phyloP scores from a whole-genome alignment of 1,284 basidiomycete genomes.

The Athelia psychrophila region DNA sequence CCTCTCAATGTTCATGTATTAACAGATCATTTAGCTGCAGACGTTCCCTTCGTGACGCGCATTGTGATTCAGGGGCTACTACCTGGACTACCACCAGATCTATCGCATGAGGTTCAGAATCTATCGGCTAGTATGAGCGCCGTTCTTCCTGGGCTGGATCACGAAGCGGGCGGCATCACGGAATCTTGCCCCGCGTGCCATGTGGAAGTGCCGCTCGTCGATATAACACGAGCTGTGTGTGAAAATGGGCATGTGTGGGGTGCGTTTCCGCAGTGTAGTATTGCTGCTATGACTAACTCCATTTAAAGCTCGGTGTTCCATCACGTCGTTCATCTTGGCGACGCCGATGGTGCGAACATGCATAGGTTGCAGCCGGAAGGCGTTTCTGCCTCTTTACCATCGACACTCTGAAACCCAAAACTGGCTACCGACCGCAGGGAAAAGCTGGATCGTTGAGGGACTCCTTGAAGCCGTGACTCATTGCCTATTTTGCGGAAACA shows the following conservation, averaged over 20 bases:
- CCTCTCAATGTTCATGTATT: slow-evolving; percentile 10
- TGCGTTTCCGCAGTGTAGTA: slow-evolving; percentile 24
- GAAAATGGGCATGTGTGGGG: slow-evolving; percentile 68
- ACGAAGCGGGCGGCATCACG: slow-evolving; percentile 28
- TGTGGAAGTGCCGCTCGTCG: slow-evolving; percentile 50
- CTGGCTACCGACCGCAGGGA: slow-evolving; percentile 43
- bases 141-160: slow-evolving; percentile 21
- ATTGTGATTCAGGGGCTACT: slow-evolving; percentile 53
- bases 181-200: slow-evolving; percentile 72
- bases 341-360: slow-evolving; percentile 69
- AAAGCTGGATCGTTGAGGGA: slow-evolving; percentile 62
- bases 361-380: slow-evolving; percentile 67
- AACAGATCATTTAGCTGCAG: slow-evolving; percentile 37
- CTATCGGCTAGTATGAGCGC: slow-evolving; percentile 40
- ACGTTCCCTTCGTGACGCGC: slow-evolving; percentile 55
- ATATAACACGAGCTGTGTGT: slow-evolving; percentile 58
- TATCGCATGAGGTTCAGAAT: slow-evolving; percentile 47
- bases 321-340: slow-evolving; percentile 68
- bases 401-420: slow-evolving; percentile 19
- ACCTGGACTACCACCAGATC: slow-evolving; percentile 44
- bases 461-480: slow-evolving; percentile 59
- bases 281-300: slow-evolving; percentile 8
- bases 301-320: slow-evolving; percentile 62
- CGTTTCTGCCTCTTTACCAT: slow-evolving; percentile 52
- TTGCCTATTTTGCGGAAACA: slow-evolving; percentile 69